Percentiles rank a stretch among this genome's conserved stretches.
Conservation (phyloP, 805 yeast genomes). For the Scheffersomyces lignosus region DNA sequence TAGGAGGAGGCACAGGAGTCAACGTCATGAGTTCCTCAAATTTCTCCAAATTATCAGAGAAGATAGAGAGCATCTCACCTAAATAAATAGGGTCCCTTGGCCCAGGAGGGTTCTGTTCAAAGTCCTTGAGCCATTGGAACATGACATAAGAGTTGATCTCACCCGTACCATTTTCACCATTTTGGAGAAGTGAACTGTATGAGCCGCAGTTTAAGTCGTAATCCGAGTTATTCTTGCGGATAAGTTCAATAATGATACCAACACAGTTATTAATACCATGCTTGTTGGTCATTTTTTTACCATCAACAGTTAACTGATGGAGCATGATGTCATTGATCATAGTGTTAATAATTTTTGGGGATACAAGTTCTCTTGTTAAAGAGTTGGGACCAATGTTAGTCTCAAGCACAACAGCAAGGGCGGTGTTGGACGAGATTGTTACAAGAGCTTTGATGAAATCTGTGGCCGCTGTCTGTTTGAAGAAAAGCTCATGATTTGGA, state of each 20-base stretch:
- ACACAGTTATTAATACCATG: slow-evolving; percentile 92
- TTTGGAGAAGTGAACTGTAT: slow-evolving; percentile 58
- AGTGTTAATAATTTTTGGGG: slow-evolving; percentile 63
- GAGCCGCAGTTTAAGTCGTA: slow-evolving; percentile 88
- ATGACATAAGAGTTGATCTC: slow-evolving; percentile 43
- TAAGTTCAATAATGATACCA: slow-evolving; percentile 89
- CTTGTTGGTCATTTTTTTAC: slow-evolving; percentile 50
- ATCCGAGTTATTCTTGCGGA: slow-evolving; percentile 93
- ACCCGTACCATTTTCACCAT: slow-evolving; percentile 27
- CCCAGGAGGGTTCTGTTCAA: slow-evolving; percentile 87
- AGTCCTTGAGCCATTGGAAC: slow-evolving; percentile 46
- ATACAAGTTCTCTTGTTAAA: slow-evolving; percentile 85
- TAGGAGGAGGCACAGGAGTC: slow-evolving; percentile 24
- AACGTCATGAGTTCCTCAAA: slow-evolving; percentile 62
- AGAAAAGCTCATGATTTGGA: slow-evolving; percentile 33
- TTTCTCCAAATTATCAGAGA: slow-evolving; percentile 69
- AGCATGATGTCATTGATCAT: slow-evolving; percentile 75
- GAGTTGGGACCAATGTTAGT: slow-evolving; percentile 96
- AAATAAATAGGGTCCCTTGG: slow-evolving; percentile 90
- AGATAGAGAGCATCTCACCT: slow-evolving; percentile 78
- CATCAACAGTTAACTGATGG: slow-evolving; percentile 15
- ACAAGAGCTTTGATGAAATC: slow-evolving; percentile 93
- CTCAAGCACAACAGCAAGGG: slow-evolving; percentile 73
- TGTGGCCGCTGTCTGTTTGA: slow-evolving; percentile 88
- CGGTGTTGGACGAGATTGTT: slow-evolving; percentile 83